phyloP scores from a whole-genome alignment of 345 rosid species.

The Corchorus capsularis region DNA sequence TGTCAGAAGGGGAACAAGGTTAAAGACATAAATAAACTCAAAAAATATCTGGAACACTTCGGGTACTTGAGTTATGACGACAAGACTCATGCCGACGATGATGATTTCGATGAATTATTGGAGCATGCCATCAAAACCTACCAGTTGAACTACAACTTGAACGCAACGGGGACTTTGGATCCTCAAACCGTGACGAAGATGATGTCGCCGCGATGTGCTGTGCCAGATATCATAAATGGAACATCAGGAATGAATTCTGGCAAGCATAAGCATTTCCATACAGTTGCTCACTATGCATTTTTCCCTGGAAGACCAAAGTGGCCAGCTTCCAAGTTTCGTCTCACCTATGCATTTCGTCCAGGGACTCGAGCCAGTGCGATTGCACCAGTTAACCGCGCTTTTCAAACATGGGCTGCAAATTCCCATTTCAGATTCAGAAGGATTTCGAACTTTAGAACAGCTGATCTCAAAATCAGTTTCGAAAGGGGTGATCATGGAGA shows the following conservation, averaged over 20 bases:
- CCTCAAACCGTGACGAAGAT: background rate
- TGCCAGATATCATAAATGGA: constrained; percentile 21
- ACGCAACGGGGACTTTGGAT: constrained; percentile 17
- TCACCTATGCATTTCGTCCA: constrained; percentile 35
- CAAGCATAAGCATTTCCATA: background rate
- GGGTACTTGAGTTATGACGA: constrained; percentile 14
- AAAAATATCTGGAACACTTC: constrained; percentile 3
- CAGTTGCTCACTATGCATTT: background rate
- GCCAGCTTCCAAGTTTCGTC: constrained; percentile 32
- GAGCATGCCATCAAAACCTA: constrained; percentile 25
- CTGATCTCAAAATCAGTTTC: constrained; percentile 15
- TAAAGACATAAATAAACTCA: constrained; percentile 7
- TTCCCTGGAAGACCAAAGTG: constrained; percentile 30
- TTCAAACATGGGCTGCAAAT: constrained; percentile 29
- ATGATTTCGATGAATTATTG: constrained; percentile 25
- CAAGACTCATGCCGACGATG: background rate
- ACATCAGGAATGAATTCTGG: constrained; percentile 8
- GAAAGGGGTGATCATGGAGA: constrained; percentile 24
- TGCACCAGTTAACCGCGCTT: constrained; percentile 25
- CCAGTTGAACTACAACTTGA: constrained; percentile 22
- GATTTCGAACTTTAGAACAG: background rate
- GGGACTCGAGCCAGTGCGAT: constrained; percentile 24
- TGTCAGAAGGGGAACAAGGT: constrained; percentile 7
- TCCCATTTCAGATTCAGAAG: constrained; percentile 29
- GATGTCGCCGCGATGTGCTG: constrained; percentile 12